Percentiles rank a stretch among this genome's conserved stretches.
Conservation (phyloP, 2,329 filamentous ascomycete species). For the Penicillium sp. region DNA sequence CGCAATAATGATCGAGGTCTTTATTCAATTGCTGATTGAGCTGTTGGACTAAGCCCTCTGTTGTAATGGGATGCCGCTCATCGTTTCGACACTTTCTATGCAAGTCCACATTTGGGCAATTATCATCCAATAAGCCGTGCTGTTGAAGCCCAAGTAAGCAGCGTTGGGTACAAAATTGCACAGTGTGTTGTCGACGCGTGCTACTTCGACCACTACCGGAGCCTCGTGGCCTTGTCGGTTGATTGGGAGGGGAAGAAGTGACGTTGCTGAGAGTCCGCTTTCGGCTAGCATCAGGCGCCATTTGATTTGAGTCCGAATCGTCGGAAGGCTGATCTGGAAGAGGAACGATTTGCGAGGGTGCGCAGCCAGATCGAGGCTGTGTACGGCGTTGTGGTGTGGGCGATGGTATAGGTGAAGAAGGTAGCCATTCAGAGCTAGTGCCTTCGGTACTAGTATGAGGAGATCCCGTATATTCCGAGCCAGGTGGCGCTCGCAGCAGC, state of each 20-base stretch:
- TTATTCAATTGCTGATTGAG: slow-evolving; percentile 28
- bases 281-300: slow-evolving; percentile 6
- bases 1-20: slow-evolving; percentile 27
- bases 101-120: slow-evolving; percentile 26
- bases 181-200: slow-evolving; percentile 13
- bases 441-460: slow-evolving; percentile 18
- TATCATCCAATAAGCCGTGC: slow-evolving; percentile 18
- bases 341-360: slow-evolving; percentile 9
- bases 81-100: slow-evolving; percentile 11
- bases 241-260: slow-evolving; percentile 19
- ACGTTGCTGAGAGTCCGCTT: slow-evolving; percentile 27
- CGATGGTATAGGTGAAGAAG: slow-evolving; percentile 19
- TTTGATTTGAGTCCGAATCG: slow-evolving; percentile 17
- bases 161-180: slow-evolving; percentile 28
- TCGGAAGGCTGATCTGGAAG: slow-evolving; percentile 9
- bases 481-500: slow-evolving; percentile 15
- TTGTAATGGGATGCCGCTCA: slow-evolving; percentile 16
- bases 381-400: slow-evolving; percentile 14
- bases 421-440: slow-evolving; percentile 19
- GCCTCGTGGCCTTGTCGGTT: slow-evolving; percentile 7
- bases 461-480: slow-evolving; percentile 17
- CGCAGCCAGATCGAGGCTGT: slow-evolving; percentile 18
- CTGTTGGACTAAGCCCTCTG: slow-evolving; percentile 15
- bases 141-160: slow-evolving; percentile 29
- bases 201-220: not conserved